These are phyloP conservation scores for Protea cynaroides DNA, from an alignment of 164 flowering plant species.

Conservation along the genomic window DNA sequence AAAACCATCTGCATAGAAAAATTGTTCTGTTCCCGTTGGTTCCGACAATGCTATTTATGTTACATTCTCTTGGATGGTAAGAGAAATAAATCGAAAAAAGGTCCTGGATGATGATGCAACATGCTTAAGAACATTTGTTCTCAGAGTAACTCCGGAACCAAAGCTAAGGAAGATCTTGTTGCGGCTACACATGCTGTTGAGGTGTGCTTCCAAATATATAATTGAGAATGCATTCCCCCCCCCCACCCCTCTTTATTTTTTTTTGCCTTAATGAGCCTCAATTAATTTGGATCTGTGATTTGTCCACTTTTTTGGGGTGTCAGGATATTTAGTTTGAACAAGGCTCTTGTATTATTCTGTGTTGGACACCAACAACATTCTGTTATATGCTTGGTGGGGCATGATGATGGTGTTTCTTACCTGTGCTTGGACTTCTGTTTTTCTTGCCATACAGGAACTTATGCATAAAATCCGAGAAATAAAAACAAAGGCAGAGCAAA, in stretches of 20 bases:
- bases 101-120: no score
- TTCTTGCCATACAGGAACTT: slow-evolving; percentile 62
- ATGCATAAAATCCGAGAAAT: slow-evolving; percentile 91
- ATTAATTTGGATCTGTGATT: no score
- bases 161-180: slow-evolving; percentile 97
- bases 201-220: slow-evolving; percentile 35
- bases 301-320: no score
- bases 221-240: no score
- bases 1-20: no score
- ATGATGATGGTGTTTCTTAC: slow-evolving; percentile 5
- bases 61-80: no score
- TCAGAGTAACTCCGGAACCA: slow-evolving; percentile 96
- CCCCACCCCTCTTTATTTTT: no score
- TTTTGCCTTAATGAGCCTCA: no score
- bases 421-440: neutral
- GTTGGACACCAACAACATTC: neutral
- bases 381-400: neutral
- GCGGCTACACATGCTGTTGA: slow-evolving; percentile 93
- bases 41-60: no score
- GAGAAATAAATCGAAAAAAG: no score
- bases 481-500: slow-evolving; percentile 96
- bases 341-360: no score
- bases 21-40: no score
- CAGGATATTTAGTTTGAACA: neutral
- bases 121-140: neutral